Base-by-base conservation (phyloP, 345 rosid species). In the Carallia brachiata region DNA sequence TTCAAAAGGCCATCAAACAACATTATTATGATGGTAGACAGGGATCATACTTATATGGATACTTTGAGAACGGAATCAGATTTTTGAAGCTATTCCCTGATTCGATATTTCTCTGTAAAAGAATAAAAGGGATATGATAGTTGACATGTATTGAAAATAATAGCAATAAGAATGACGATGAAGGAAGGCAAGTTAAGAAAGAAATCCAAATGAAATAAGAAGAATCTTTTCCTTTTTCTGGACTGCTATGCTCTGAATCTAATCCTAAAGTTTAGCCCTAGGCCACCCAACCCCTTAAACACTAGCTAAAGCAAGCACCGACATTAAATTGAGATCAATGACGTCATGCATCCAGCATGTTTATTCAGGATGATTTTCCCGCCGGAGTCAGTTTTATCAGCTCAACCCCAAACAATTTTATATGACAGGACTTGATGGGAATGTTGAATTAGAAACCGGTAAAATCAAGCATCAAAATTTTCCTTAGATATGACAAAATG, bases 71-170 rank as follows among this genome's bases (percentile, higher is more conserved):
- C 18, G 95, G 98, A 79, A 94, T 86, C 40, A 94, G 87, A 81
- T 67, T 90, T 82, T 70, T 65, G 83, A 94, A 94, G 86, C 96
- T 91, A 80, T 94, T 94, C 73, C 98, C 97, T 6, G 97, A 88
- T 55, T 69, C 84, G 72, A 75, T 79, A 76, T 80, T 70, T 64
- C 73, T 85, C 97, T 94, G 60, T 23, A 23, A 50, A 40, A 58
- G 40, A 47, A 60, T 6, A 65, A 32, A 2, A n/a, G 27, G 32
- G 16, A 59, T 7, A n/a, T 17, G 44, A 70, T 37, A 32, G 1
- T 13, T 17, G 52, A 9, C 13, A 39, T 39, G 30, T 55, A 7
- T 18, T 16, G 54, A 39, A 37, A 10, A n/a, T 19, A 54, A 32
- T 1, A 31, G 28, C 7, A 9, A 34, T 6, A 30, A 6, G 7